These are phyloP conservation scores for Ceratocystis papillata DNA, from an alignment of 2,329 filamentous ascomycete species.

Conservation along the genomic window DNA sequence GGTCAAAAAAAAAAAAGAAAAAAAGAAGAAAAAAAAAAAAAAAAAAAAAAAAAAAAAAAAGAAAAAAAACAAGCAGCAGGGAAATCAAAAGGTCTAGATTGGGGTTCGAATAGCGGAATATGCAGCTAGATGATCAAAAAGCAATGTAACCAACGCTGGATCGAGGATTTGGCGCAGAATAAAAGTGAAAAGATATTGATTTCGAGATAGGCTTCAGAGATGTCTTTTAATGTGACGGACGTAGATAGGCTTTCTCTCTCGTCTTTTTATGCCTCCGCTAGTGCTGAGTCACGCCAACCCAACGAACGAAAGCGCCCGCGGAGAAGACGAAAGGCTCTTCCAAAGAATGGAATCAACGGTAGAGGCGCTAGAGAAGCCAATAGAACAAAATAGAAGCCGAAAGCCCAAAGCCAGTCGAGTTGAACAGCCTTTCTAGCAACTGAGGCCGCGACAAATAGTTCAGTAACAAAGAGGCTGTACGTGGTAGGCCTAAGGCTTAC, in stretches of 20 bases:
- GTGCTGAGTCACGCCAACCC: slow-evolving; percentile 4
- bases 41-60: background rate
- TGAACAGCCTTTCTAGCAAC: background rate
- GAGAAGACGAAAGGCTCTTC: background rate
- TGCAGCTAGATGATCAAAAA: background rate
- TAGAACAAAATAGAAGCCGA: background rate
- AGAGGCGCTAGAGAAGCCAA: background rate
- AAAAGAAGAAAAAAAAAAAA: background rate
- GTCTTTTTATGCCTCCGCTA: background rate
- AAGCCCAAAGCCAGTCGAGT: background rate
- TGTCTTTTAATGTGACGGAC: background rate
- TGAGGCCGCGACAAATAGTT: background rate
- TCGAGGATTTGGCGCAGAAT: background rate
- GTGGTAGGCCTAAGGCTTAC: too few relatives aligned
- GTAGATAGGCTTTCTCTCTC: background rate
- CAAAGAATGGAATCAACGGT: background rate
- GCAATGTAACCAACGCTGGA: background rate
- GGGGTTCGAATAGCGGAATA: slow-evolving; percentile 6
- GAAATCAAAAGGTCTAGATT: background rate
- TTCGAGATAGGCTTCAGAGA: background rate
- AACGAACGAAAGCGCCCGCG: background rate
- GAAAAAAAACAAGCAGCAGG: background rate
- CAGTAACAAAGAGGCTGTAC: background rate
- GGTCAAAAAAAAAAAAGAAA: background rate
- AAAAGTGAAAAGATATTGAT: background rate